These are phyloP conservation scores for Artomyces pyxidatus DNA, from an alignment of 768 basidiomycete genomes.

Conservation along the genomic window DNA sequence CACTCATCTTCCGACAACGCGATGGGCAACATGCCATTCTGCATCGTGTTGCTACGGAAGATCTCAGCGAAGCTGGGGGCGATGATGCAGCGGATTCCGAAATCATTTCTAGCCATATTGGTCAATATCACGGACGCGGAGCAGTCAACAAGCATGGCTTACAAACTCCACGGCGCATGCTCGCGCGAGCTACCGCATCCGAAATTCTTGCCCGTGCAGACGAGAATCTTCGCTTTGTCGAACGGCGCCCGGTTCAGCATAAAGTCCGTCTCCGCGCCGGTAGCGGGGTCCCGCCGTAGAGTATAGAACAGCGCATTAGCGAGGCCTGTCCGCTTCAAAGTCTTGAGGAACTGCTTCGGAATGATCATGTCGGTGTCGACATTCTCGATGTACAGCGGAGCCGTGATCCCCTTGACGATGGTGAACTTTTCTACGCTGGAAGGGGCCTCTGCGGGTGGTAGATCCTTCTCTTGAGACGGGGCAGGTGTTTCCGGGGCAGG, in stretches of 20 bases:
- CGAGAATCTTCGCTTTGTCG: slow-evolving; percentile 42
- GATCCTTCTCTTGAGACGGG: slow-evolving; percentile 14
- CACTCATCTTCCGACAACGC: slow-evolving; percentile 41
- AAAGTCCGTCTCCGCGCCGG: slow-evolving; percentile 48
- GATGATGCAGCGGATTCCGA: slow-evolving; percentile 56
- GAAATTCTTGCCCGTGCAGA: slow-evolving; percentile 54
- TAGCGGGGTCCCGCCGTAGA: slow-evolving; percentile 40
- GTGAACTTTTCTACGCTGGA: slow-evolving; percentile 35
- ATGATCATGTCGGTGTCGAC: slow-evolving; percentile 65
- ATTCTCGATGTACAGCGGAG: slow-evolving; percentile 46
- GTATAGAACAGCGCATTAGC: slow-evolving; percentile 51
- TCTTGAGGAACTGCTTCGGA: slow-evolving; percentile 61
- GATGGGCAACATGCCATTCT: slow-evolving; percentile 58
- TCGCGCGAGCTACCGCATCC: slow-evolving; percentile 57
- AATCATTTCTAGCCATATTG: slow-evolving; percentile 36
- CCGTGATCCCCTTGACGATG: slow-evolving; percentile 42
- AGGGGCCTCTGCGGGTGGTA: slow-evolving; percentile 22
- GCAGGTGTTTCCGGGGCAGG: slow-evolving; percentile 25
- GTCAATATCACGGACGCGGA: not conserved
- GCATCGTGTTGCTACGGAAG: slow-evolving; percentile 54
- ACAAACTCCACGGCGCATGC: slow-evolving; percentile 53
- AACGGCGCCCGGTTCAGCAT: slow-evolving; percentile 54
- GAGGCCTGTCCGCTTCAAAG: slow-evolving; percentile 55
- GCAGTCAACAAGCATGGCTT: slow-evolving; percentile 19
- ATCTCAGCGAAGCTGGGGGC: slow-evolving; percentile 59